Conservation (phyloP, 1,139 yeast genomes). For the Candida frijolesensis region DNA sequence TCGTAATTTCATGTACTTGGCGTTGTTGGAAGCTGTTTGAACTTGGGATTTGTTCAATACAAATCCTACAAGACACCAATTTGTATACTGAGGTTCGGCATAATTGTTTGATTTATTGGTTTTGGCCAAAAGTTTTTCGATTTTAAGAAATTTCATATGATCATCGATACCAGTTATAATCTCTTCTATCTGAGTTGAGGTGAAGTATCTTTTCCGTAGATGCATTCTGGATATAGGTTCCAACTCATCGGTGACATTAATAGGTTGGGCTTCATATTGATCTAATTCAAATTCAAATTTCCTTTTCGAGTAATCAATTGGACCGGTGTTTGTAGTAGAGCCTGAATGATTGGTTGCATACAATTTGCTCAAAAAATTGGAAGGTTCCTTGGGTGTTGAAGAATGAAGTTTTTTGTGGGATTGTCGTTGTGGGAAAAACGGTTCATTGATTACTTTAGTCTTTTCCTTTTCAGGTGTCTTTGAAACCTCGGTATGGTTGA, state of each 20-base stretch:
- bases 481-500: conserved; percentile 11
- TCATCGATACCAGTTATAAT: conserved; percentile 14
- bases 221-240: conserved; percentile 21
- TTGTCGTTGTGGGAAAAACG: not conserved
- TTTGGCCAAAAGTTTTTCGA: conserved; percentile 63
- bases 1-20: conserved; percentile 61
- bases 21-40: conserved; percentile 33
- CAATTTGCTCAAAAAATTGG: conserved; percentile 20
- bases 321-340: conserved; percentile 8
- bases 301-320: conserved; percentile 24
- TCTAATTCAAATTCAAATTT: conserved; percentile 23
- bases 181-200: conserved; percentile 27
- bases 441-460: not conserved
- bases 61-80: conserved; percentile 77
- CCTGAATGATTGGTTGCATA: conserved; percentile 13
- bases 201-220: conserved; percentile 47
- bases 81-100: conserved; percentile 66
- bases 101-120: conserved; percentile 65
- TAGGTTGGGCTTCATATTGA: conserved; percentile 10
- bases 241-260: conserved; percentile 19
- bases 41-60: conserved; percentile 59
- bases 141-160: conserved; percentile 54
- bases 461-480: conserved; percentile 14
- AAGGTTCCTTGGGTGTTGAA: conserved; percentile 4
- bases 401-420: not conserved